Percentiles rank a stretch among this genome's conserved stretches.
These are phyloP conservation scores for Alloteropsis semialata DNA, from an alignment of 176 grass and related monocot genomes.

Conservation along the genomic window DNA sequence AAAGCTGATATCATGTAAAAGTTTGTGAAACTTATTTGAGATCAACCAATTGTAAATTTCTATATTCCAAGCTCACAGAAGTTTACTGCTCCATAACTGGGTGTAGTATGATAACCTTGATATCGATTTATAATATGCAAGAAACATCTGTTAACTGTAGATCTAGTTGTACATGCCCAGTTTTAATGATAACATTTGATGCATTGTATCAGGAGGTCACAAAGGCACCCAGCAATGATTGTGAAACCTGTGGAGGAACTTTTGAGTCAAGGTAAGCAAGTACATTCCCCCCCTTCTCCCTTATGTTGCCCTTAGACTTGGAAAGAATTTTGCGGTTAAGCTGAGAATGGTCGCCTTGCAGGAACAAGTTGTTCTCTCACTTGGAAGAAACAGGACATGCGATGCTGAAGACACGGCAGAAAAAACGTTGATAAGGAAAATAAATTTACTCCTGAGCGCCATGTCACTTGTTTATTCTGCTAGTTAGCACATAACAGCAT, in stretches of 20 bases:
- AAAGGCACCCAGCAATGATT: slow-evolving; percentile 61
- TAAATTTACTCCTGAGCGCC: background rate
- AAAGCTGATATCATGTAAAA: background rate
- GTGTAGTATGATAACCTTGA: background rate
- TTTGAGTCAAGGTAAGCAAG: slow-evolving; percentile 78
- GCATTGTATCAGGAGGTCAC: slow-evolving; percentile 44
- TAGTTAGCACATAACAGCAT: slow-evolving; percentile 1
- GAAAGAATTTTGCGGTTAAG: background rate
- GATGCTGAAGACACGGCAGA: slow-evolving; percentile 50
- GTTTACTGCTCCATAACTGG: background rate
- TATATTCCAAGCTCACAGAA: background rate
- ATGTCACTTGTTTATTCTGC: slow-evolving; percentile 5
- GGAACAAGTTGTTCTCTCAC: slow-evolving; percentile 90
- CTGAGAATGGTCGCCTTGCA: slow-evolving; percentile 32
- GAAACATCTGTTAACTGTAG: background rate
- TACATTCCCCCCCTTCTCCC: background rate
- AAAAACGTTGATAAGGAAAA: slow-evolving; percentile 22
- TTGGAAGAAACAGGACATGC: slow-evolving; percentile 81
- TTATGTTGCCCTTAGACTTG: background rate
- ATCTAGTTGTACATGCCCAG: background rate
- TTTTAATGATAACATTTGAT: slow-evolving; percentile 3
- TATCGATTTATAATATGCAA: slow-evolving; percentile 8
- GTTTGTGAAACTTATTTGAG: background rate
- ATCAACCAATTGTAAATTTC: background rate
- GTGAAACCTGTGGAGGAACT: slow-evolving; percentile 70